Evolutionary conservation across 2,329 filamentous ascomycete species (phyloP).

Genomic region (Aureobasidium sp.): DNA sequence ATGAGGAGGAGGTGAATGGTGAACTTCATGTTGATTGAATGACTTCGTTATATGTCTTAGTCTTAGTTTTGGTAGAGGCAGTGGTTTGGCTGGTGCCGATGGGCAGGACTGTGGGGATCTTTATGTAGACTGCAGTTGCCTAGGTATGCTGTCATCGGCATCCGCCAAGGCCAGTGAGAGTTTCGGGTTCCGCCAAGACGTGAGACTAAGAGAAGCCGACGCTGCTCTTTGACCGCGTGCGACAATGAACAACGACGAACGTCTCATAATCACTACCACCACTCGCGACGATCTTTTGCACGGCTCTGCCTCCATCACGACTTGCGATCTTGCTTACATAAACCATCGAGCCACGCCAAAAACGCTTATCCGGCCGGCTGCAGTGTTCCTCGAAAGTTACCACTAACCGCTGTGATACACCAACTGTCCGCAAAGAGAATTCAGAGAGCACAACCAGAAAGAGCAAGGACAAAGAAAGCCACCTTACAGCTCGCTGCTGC

Average conservation of each 20-base stretch:
- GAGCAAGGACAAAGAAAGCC: neutral
- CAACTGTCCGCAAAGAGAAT: neutral
- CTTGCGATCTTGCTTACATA: neutral
- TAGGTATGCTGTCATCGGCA: neutral
- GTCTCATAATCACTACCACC: neutral
- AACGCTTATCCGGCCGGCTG: neutral
- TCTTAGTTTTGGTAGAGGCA: neutral
- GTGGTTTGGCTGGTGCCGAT: neutral
- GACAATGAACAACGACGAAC: neutral
- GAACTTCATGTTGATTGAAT: constrained; percentile 26
- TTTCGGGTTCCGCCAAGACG: neutral
- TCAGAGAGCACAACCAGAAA: neutral
- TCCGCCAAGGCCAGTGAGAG: neutral
- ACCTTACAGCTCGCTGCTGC: neutral
- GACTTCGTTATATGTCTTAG: constrained; percentile 2
- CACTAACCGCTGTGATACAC: neutral
- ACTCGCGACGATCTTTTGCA: neutral
- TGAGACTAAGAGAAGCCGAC: neutral
- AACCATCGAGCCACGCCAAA: neutral
- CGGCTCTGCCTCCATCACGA: neutral
- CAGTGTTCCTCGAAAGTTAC: neutral
- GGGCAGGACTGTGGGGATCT: neutral
- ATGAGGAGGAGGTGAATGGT: constrained; percentile 21
- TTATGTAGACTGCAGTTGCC: constrained; percentile 7
- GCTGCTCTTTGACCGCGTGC: neutral